Base-by-base conservation (phyloP, 1,139 yeast genomes). In the Geotrichum carabidarum region DNA sequence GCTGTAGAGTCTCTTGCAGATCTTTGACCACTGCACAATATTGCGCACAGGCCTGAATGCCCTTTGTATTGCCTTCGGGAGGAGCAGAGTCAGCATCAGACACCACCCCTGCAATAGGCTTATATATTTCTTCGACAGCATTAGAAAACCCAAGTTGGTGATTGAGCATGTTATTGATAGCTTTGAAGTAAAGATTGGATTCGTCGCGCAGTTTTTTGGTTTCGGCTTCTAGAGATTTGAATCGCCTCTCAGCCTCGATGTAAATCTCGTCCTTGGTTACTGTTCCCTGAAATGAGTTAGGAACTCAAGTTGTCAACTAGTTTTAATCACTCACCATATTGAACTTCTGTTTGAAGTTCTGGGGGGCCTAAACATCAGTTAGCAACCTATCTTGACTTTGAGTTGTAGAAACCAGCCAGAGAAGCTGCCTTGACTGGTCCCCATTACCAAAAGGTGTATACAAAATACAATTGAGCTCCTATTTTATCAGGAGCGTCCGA, bases 1-100 rank as follows among this genome's bases (percentile, higher is more conserved):
- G 99, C 67, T 87, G 84, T 65, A 93, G 77, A 0, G 89, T 82
- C 56, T 81, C 84, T 72, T 90, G 93, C 63, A 93, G 75, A 60
- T 89, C 96, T 51, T 81, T 80, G 44, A 93, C 96, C 57, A 90
- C 85, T 49, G 81, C 94, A 56, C 95, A 77, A 71, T 91, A 93
- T 68, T 86, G 95, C 67, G 86, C 96, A 64, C 95, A 83, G 0
- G 99, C 98, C 64, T 86, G 82, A 61, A 93, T 88, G 62, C 98
- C 99, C 57, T 91, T 94, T 4, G 97, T 97, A 66, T 90, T 89
- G 62, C 94, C 97, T 68, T 91, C 98, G 0, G 90, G 93, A 40
- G 81, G 79, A 2, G 88, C 70, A 7, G 94, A 80, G 65, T 83
- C 84, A 8, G 97, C 96, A 67, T 93, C 98, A 12, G 94, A 83